Conservation (phyloP, 2,329 filamentous ascomycete genomes). For the Lachnum nothofagi region DNA sequence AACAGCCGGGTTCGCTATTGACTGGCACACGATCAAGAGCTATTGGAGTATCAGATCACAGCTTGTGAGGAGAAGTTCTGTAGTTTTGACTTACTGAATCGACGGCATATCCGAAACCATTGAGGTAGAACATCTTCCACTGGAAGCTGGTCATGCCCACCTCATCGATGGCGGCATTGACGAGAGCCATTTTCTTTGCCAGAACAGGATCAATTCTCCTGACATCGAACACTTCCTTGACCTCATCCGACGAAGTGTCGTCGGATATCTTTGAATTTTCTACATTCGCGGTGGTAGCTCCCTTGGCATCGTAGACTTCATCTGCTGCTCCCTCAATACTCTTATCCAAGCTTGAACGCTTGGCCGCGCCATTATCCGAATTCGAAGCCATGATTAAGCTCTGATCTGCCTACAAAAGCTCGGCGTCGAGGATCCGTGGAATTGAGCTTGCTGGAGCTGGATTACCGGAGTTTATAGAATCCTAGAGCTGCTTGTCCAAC, state of each 20-base stretch:
- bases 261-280: not conserved
- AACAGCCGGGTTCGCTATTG: slow-evolving; percentile 29
- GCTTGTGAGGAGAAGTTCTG: not conserved
- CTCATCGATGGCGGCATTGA: not conserved
- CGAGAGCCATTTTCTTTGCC: not conserved
- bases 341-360: not conserved
- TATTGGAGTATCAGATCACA: slow-evolving; percentile 29
- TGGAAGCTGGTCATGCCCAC: not conserved
- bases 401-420: not conserved
- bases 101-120: slow-evolving; percentile 50
- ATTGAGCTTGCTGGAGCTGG: too few species aligned
- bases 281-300: not conserved
- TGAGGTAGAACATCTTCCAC: slow-evolving; percentile 57
- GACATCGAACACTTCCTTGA: not conserved
- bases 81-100: slow-evolving; percentile 17
- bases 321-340: not conserved
- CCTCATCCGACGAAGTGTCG: not conserved
- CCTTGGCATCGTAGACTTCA: not conserved
- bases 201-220: not conserved
- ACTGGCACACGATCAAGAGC: slow-evolving; percentile 35
- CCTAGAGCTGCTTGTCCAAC: too few species aligned
- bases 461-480: too few species aligned
- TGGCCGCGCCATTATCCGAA: not conserved
- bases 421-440: too few species aligned
- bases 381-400: not conserved